These are phyloP conservation scores for Dictyostelium intermedium DNA, from an alignment of 78 protist genomes.

Conservation along the genomic window DNA sequence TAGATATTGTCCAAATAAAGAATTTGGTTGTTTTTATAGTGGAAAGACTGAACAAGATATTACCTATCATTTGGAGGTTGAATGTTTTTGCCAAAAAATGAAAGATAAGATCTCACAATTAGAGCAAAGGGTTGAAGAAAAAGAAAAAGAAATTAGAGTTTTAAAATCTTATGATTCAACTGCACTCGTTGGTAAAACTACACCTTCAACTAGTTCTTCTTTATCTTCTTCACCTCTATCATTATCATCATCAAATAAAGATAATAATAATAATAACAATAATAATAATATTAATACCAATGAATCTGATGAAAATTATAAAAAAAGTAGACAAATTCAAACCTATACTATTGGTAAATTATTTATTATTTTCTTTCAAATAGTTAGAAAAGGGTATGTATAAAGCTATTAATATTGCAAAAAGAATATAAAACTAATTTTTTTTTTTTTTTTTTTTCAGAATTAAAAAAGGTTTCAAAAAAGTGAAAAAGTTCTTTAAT, in stretches of 20 bases:
- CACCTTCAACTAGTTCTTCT: neutral
- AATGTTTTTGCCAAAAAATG: slow-evolving; percentile 45
- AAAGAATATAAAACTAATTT: too few relatives aligned
- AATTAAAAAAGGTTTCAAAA: neutral
- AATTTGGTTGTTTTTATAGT: slow-evolving; percentile 27
- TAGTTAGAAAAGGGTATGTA: neutral
- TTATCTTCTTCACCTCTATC: neutral
- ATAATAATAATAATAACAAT: neutral
- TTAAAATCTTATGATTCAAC: neutral
- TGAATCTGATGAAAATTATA: neutral
- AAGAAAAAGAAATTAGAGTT: neutral
- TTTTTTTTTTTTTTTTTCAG: neutral
- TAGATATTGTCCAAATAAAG: slow-evolving; percentile 62
- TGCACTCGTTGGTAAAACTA: neutral
- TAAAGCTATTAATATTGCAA: too few relatives aligned
- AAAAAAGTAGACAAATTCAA: neutral
- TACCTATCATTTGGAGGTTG: slow-evolving; percentile 15
- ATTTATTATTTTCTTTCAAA: neutral
- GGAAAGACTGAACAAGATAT: slow-evolving; percentile 48
- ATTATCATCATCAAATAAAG: neutral
- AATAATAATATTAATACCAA: neutral
- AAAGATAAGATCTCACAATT: slow-evolving; percentile 17
- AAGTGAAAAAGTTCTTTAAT: neutral
- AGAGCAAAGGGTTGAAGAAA: slow-evolving; percentile 2
- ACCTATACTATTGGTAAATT: neutral